Base-by-base conservation (phyloP, 1,284 basidiomycete genomes). In the Schizopora paradoxa region DNA sequence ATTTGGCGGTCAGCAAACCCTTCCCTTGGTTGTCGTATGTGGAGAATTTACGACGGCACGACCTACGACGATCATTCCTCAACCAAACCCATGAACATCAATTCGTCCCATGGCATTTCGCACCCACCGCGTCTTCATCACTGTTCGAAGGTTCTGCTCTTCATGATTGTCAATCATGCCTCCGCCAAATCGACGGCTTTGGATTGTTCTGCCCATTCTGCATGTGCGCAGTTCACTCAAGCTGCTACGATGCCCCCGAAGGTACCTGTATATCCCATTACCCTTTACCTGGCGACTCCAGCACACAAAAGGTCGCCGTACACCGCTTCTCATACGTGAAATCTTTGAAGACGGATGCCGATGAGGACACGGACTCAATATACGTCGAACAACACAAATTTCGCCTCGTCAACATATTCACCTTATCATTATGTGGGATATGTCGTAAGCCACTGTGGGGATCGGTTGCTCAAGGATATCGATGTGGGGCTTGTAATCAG, bases 381-480 rank as follows among this genome's bases (percentile, higher is more conserved):
- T n/a, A n/a, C n/a, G n/a, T n/a, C n/a, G n/a, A n/a, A n/a, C 56
- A 62, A 19, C 82, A 86, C 56, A 53, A 54, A 3, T 82, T 86
- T 59, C 64, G 65, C 48, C 61, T 66, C 4, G 73, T 80, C 51
- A 88, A 85, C 55, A 61, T 86, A 14, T 89, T 91, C 63, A 83
- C 78, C 19, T 62, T 89, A 6, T 75, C 76, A 6, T 67, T 86
- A 2, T 91, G 88, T 56, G 71, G 73, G 47, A 59, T 73, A 11
- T 91, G 88, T 58, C 69, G 63, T 13, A 62, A 70, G 36, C 87
- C 88, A 2, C 66, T 90, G 3, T 91, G 87, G 86, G 87, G 87
- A 0, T 70, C 66, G 43, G 63, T 68, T 8, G 61, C 64, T 21
- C 86, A 90, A 61, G 84, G 76, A 0, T 60, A 83, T 22, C 74